phyloP scores from a whole-genome alignment of 768 basidiomycete genomes.

The Auricularia sp. region DNA sequence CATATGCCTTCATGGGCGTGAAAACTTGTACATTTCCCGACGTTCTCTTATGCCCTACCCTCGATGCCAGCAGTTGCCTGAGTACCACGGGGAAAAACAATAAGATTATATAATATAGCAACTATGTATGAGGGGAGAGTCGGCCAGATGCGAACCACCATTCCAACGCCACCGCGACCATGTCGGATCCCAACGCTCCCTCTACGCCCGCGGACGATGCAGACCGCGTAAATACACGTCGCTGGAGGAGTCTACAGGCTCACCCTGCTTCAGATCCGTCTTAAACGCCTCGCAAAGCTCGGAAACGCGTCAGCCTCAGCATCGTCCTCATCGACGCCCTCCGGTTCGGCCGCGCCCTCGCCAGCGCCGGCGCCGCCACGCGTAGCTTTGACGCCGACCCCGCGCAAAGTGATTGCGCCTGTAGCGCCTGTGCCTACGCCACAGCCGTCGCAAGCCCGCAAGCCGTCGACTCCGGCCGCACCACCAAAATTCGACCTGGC shows the following conservation, averaged over 20 bases:
- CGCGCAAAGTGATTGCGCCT: slow-evolving; percentile 14
- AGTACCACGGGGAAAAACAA: too few relatives aligned
- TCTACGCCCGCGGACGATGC: slow-evolving; percentile 44
- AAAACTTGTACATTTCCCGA: too few relatives aligned
- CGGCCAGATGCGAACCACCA: not conserved
- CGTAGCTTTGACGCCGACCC: slow-evolving; percentile 18
- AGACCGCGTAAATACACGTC: slow-evolving; percentile 47
- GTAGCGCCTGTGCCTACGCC: slow-evolving; percentile 23
- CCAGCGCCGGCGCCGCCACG: slow-evolving; percentile 31
- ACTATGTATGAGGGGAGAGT: too few relatives aligned
- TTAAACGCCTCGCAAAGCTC: slow-evolving; percentile 84
- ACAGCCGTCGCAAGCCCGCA: slow-evolving; percentile 40
- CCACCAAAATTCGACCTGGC: slow-evolving; percentile 40
- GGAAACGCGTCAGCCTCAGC: slow-evolving; percentile 37
- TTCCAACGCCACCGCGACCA: not conserved
- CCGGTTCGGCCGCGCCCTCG: slow-evolving; percentile 15
- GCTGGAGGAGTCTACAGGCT: not conserved
- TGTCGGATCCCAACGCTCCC: not conserved
- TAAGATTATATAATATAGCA: too few relatives aligned
- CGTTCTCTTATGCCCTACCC: too few relatives aligned
- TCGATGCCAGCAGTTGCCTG: too few relatives aligned
- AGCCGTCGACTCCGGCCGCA: slow-evolving; percentile 17
- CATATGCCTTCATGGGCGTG: too few relatives aligned
- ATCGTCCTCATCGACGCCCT: slow-evolving; percentile 20
- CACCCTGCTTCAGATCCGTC: slow-evolving; percentile 56